phyloP scores from a whole-genome alignment of 495 filamentous ascomycete species.

The Trichocladium uniseriatum region DNA sequence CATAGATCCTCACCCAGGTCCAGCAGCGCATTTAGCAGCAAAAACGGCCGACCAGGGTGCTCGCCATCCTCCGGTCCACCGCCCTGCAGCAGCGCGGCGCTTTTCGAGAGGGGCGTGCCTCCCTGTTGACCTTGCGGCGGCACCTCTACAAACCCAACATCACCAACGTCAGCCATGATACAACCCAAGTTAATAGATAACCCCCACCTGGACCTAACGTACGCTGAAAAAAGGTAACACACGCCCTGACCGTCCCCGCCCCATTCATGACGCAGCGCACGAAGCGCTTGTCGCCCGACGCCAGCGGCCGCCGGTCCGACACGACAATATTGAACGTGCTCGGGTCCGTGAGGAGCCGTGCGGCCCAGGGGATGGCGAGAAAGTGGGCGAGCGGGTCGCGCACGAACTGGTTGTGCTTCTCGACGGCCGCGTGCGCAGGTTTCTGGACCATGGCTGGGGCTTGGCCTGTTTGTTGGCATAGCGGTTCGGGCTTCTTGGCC shows the following conservation, averaged over 20 bases:
- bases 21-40: slow-evolving; percentile 19
- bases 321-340: slow-evolving; percentile 8
- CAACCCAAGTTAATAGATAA: too few species aligned
- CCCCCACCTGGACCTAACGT: too few species aligned
- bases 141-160: too few species aligned
- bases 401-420: slow-evolving; percentile 17
- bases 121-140: too few species aligned
- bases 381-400: slow-evolving; percentile 20
- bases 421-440: not conserved
- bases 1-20: slow-evolving; percentile 20
- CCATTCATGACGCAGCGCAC: slow-evolving; percentile 12
- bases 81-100: slow-evolving; percentile 9
- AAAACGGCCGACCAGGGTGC: slow-evolving; percentile 12
- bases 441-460: not conserved
- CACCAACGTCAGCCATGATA: too few species aligned
- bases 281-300: slow-evolving; percentile 15
- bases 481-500: too few species aligned
- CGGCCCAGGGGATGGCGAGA: slow-evolving; percentile 16
- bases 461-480: too few species aligned
- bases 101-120: slow-evolving; percentile 7
- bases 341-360: slow-evolving; percentile 13
- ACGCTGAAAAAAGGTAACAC: slow-evolving; percentile 14
- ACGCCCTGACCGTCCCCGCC: slow-evolving; percentile 15
- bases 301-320: slow-evolving; percentile 14
- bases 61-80: slow-evolving; percentile 16